These are phyloP conservation scores for Clavaria fumosa DNA, from an alignment of 768 basidiomycete species.

Conservation along the genomic window DNA sequence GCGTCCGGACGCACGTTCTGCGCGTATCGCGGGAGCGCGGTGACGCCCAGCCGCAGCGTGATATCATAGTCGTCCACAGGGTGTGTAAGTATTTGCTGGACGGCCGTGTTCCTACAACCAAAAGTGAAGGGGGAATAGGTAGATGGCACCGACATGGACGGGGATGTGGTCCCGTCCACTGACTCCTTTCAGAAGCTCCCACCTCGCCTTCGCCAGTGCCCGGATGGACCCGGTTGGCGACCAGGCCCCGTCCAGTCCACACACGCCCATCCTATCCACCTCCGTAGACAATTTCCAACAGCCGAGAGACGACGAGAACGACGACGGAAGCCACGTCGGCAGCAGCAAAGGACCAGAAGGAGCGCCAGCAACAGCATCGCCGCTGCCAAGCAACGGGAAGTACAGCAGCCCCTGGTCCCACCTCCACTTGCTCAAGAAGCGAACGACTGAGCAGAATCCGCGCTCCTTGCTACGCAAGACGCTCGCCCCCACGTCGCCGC, in stretches of 20 bases:
- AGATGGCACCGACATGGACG: slow-evolving; percentile 30
- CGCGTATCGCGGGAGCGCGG: slow-evolving; percentile 51
- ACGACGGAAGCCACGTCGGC: neutral
- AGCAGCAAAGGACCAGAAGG: neutral
- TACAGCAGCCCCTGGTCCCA: slow-evolving; percentile 63
- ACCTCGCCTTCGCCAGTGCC: slow-evolving; percentile 63
- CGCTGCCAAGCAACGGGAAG: slow-evolving; percentile 51
- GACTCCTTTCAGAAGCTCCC: slow-evolving; percentile 38
- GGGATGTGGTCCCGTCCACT: slow-evolving; percentile 35
- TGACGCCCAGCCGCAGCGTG: slow-evolving; percentile 55
- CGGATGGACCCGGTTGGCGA: slow-evolving; percentile 61
- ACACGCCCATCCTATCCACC: slow-evolving; percentile 56
- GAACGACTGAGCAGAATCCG: slow-evolving; percentile 62
- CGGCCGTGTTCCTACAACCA: slow-evolving; percentile 3
- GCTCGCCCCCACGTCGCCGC: slow-evolving; percentile 21
- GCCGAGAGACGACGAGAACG: slow-evolving; percentile 12
- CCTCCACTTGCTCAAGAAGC: slow-evolving; percentile 67
- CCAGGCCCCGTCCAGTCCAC: slow-evolving; percentile 62
- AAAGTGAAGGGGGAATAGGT: neutral
- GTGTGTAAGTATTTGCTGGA: slow-evolving; percentile 71
- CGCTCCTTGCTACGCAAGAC: slow-evolving; percentile 65
- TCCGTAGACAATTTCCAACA: slow-evolving; percentile 76
- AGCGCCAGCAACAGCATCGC: too few species aligned
- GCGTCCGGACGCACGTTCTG: slow-evolving; percentile 49
- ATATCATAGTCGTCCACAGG: slow-evolving; percentile 79